A percentile compares a stretch with the other conserved stretches of the same genome.
Evolutionary conservation across 176 grass and related monocot species (phyloP).

Genomic region (Oryza meridionalis): DNA sequence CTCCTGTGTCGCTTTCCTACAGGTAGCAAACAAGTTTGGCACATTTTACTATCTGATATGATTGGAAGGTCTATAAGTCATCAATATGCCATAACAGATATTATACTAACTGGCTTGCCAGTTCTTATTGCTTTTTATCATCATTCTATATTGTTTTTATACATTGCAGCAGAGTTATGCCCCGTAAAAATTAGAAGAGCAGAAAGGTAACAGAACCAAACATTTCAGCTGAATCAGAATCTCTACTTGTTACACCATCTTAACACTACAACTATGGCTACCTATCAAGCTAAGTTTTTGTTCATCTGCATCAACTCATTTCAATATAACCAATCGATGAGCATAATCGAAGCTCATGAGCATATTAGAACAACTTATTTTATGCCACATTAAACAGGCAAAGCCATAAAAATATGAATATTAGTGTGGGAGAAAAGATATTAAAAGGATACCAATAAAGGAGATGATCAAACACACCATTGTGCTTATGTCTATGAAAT

Average conservation of each 20-base stretch:
- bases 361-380: background rate
- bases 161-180: background rate
- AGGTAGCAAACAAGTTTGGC: conserved; percentile 26
- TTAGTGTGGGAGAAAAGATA: background rate
- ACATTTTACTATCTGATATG: conserved; percentile 32
- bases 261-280: background rate
- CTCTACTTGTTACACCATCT: background rate
- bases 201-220: conserved; percentile 25
- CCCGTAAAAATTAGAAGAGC: background rate
- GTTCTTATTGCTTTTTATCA: background rate
- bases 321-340: background rate
- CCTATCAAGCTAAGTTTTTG: background rate
- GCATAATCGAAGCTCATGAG: background rate
- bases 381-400: background rate
- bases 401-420: conserved; percentile 4
- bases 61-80: conserved; percentile 20
- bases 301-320: background rate
- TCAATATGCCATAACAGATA: background rate
- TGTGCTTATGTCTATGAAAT: background rate
- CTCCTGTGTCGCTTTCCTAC: conserved; percentile 89
- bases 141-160: conserved; percentile 25
- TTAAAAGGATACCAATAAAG: conserved; percentile 7
- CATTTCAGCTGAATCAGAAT: conserved; percentile 8
- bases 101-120: conserved; percentile 5
- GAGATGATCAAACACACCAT: background rate